Conservation (phyloP, 352 stramenopile genomes). For the Phytopythium montanum region DNA sequence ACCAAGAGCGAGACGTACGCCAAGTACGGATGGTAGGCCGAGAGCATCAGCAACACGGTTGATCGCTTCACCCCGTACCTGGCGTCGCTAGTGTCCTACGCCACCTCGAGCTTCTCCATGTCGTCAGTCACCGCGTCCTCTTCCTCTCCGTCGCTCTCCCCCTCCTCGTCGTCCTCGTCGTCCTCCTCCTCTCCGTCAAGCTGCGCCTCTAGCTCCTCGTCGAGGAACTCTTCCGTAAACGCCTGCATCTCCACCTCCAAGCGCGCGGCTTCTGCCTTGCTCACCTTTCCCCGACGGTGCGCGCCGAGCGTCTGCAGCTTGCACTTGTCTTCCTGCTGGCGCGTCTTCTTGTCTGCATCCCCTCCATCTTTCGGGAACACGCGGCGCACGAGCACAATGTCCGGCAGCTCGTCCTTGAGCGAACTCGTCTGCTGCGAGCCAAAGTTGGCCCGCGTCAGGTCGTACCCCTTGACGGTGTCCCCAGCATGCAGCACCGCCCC, state of each 20-base stretch:
- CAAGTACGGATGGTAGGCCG: conserved; percentile 78
- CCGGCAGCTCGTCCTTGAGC: conserved; percentile 59
- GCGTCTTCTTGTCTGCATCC: background rate
- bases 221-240: conserved; percentile 61
- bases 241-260: conserved; percentile 56
- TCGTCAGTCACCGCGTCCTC: conserved; percentile 5
- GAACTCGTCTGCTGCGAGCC: conserved; percentile 29
- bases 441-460: conserved; percentile 59
- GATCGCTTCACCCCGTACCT: background rate
- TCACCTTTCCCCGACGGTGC: conserved; percentile 35
- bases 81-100: conserved; percentile 9
- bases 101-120: conserved; percentile 22
- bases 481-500: conserved; percentile 49
- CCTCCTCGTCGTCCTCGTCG: conserved; percentile 8
- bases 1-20: conserved; percentile 76
- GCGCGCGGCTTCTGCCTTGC: conserved; percentile 42
- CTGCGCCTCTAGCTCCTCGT: conserved; percentile 35
- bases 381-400: conserved; percentile 77
- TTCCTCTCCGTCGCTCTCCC: conserved; percentile 15
- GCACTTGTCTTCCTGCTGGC: conserved; percentile 29
- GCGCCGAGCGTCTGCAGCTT: conserved; percentile 48
- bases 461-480: conserved; percentile 73
- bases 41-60: background rate
- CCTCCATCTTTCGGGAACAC: conserved; percentile 38
- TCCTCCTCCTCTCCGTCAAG: conserved; percentile 20